A percentile compares a stretch with the other conserved stretches of the same genome.
phyloP scores from a whole-genome alignment of 78 protist genomes.

The Dictyostelium brefeldianum region DNA sequence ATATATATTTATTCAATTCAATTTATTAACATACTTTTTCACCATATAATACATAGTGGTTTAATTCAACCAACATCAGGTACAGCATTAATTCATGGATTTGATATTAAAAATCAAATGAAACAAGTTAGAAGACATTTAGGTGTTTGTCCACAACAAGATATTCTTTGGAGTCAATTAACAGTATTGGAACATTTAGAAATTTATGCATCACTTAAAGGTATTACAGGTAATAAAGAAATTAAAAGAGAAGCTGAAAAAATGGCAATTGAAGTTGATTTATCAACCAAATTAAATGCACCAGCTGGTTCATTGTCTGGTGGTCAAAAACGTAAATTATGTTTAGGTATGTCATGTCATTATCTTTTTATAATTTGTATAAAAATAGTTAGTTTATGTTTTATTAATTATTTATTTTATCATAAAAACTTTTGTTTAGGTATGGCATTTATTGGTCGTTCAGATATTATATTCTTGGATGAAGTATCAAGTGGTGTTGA shows the following conservation, averaged over 20 bases:
- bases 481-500: conserved; percentile 93
- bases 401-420: no score
- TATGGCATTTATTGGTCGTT: conserved; percentile 87
- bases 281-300: background rate
- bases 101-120: conserved; percentile 11
- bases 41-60: no score
- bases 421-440: conserved; percentile 89
- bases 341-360: conserved; percentile 89
- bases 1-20: no score
- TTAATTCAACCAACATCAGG: conserved; percentile 18
- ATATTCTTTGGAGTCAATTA: conserved; percentile 55
- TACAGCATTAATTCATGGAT: conserved; percentile 28
- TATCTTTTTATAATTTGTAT: no score
- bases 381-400: no score
- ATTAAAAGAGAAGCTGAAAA: conserved; percentile 36
- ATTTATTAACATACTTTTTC: no score
- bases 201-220: conserved; percentile 73
- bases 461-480: conserved; percentile 86
- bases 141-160: conserved; percentile 77
- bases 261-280: conserved; percentile 40
- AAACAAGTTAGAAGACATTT: conserved; percentile 14
- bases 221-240: conserved; percentile 3
- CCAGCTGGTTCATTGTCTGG: conserved; percentile 75
- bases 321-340: conserved; percentile 89
- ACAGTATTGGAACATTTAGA: conserved; percentile 65